These are phyloP conservation scores for Erodium chrysanthum DNA, from an alignment of 441 rosid genomes.

Conservation along the genomic window DNA sequence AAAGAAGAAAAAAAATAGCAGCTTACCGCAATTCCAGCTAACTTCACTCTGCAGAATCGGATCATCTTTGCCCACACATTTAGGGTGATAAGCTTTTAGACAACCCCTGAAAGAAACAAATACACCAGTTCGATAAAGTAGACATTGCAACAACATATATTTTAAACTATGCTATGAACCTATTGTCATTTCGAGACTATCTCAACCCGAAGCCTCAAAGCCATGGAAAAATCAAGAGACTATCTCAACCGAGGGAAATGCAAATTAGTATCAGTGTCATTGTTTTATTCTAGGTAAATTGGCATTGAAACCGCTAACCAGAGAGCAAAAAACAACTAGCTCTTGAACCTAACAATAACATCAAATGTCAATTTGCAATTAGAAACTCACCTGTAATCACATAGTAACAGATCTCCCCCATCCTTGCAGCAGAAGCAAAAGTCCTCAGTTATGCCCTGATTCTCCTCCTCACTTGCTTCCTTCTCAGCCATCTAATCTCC, in stretches of 20 bases:
- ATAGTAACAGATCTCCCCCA: slow-evolving; percentile 38
- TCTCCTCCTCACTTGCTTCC: slow-evolving; percentile 19
- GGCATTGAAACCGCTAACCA: background rate
- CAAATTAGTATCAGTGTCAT: background rate
- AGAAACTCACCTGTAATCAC: slow-evolving; percentile 31
- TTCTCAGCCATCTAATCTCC: slow-evolving; percentile 2
- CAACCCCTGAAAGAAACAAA: slow-evolving; percentile 31
- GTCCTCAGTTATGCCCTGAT: slow-evolving; percentile 23
- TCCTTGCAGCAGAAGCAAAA: slow-evolving; percentile 46
- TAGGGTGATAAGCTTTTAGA: slow-evolving; percentile 44
- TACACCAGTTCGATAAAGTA: background rate
- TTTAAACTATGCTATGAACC: background rate
- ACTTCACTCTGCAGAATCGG: slow-evolving; percentile 21
- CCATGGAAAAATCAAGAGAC: background rate
- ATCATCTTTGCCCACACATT: slow-evolving; percentile 30
- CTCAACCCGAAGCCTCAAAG: background rate
- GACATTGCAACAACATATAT: background rate
- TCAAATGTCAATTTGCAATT: background rate
- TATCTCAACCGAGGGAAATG: background rate
- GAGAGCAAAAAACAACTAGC: background rate
- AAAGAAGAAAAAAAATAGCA: background rate
- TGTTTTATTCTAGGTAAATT: background rate
- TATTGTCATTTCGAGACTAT: background rate
- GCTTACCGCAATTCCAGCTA: slow-evolving; percentile 44
- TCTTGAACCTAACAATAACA: background rate